Conservation (phyloP, 1,284 basidiomycete species). For the Fomitopsis palustris region DNA sequence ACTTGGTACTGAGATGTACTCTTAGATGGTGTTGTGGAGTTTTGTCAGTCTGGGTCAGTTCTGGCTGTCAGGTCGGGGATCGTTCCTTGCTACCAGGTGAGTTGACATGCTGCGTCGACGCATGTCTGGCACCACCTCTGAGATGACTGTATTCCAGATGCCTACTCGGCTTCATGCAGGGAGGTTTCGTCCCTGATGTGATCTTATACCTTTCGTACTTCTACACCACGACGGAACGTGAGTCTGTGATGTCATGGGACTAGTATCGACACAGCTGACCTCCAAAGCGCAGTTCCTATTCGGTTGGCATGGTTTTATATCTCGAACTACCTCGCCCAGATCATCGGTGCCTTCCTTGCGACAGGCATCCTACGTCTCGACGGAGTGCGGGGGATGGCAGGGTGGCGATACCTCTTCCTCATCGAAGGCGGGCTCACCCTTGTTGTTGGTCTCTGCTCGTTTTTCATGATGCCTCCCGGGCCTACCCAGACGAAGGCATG, state of each 20-base stretch:
- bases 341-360: constrained; percentile 60
- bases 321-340: constrained; percentile 48
- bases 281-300: constrained; percentile 41
- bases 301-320: constrained; percentile 70
- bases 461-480: constrained; percentile 66
- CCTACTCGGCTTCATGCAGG: constrained; percentile 48
- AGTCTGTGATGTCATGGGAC: background rate
- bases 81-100: constrained; percentile 43
- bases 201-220: constrained; percentile 71
- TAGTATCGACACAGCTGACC: background rate
- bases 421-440: constrained; percentile 56
- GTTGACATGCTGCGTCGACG: constrained; percentile 33
- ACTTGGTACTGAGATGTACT: too few relatives aligned
- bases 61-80: constrained; percentile 52
- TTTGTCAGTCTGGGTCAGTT: constrained; percentile 57
- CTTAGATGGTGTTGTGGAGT: constrained; percentile 52
- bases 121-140: too few relatives aligned
- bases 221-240: constrained; percentile 59
- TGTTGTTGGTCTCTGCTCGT: constrained; percentile 53
- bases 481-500: constrained; percentile 67
- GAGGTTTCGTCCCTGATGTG: constrained; percentile 62
- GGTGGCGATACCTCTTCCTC: constrained; percentile 56
- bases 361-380: constrained; percentile 64
- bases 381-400: constrained; percentile 50
- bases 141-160: constrained; percentile 33